Conservation (phyloP, 345 rosid genomes). For the Ceriops decandra region DNA sequence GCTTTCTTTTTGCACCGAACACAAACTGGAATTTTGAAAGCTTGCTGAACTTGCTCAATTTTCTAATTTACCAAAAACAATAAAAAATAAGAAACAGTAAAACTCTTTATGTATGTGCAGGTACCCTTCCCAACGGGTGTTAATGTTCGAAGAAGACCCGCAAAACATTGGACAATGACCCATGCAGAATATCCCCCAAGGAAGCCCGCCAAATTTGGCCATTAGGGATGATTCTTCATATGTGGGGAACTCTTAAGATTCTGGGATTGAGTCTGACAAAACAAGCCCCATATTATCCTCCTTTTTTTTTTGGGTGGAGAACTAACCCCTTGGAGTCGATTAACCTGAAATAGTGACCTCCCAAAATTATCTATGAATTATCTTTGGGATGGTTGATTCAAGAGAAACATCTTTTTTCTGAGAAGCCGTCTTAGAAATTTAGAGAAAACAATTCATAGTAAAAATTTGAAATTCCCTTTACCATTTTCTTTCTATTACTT, state of each 20-base stretch:
- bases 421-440: constrained; percentile 12
- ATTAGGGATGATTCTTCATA: constrained; percentile 31
- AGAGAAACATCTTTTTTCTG: background rate
- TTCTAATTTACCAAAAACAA: background rate
- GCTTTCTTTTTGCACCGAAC: background rate
- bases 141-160: constrained; percentile 45
- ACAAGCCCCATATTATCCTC: constrained; percentile 9
- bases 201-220: constrained; percentile 18
- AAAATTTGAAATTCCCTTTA: constrained; percentile 6
- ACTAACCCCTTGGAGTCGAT: constrained; percentile 29
- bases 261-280: constrained; percentile 39
- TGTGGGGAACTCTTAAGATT: constrained; percentile 36
- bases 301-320: background rate
- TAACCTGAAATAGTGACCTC: constrained; percentile 2
- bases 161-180: constrained; percentile 28
- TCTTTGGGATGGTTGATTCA: constrained; percentile 8
- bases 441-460: constrained; percentile 9
- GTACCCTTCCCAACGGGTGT: constrained; percentile 65
- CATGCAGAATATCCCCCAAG: constrained; percentile 38
- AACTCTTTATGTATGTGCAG: constrained; percentile 26
- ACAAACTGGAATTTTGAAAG: background rate
- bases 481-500: constrained; percentile 8
- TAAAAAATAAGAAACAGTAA: background rate
- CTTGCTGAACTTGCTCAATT: background rate
- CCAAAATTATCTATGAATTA: constrained; percentile 10